Evolutionary conservation across 2,329 filamentous ascomycete genomes (phyloP), one percentile per base, ranked within the genome.

Genomic region (Aspergillus thermomutatus): DNA sequence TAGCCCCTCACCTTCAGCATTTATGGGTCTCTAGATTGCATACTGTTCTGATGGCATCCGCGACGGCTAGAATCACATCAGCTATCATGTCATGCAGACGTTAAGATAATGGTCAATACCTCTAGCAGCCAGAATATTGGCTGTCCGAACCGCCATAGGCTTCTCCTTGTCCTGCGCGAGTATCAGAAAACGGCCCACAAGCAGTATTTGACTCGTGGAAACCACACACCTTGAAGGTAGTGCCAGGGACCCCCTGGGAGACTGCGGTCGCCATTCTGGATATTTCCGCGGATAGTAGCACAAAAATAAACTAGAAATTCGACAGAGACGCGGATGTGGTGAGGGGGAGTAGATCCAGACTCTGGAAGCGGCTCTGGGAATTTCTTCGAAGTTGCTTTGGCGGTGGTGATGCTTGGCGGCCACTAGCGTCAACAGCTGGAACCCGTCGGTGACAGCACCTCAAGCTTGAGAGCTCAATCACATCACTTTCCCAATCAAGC

Each of bases 121-220:
- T 91, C 93, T 87, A 69, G 94, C 94, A 68, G 94, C 94, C 72
- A 96, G 89, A 77, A 99, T 97, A 80, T 99, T 99, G 72, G 91
- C 90, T 64, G 90, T 92, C 68, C 94, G 89, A 64, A 99, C 94
- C 65, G 94, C 94, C 82, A 94, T 88, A 66, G 94, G 94, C 91
- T 99, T 99, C 82, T 97, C 94, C 86, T 97, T 99, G 75, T 87
- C 85, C 83, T 86, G 68, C 55, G 66, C 61, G 62, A 54, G 62
- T 62, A 71, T 83, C 68, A 82, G 74, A 71, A 65, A 62, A 64
- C 57, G 61, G 60, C 51, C 60, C 67, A 68, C 69, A 69, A 62
- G 64, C 41, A 65, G 57, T 57, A 62, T 67, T 63, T 53, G 21
- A 54, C 60, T 45, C 54, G 55, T 52, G 54, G 57, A 56, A 54